phyloP scores from a whole-genome alignment of 306 rosid species.

The Cyclanthera cordifolia region DNA sequence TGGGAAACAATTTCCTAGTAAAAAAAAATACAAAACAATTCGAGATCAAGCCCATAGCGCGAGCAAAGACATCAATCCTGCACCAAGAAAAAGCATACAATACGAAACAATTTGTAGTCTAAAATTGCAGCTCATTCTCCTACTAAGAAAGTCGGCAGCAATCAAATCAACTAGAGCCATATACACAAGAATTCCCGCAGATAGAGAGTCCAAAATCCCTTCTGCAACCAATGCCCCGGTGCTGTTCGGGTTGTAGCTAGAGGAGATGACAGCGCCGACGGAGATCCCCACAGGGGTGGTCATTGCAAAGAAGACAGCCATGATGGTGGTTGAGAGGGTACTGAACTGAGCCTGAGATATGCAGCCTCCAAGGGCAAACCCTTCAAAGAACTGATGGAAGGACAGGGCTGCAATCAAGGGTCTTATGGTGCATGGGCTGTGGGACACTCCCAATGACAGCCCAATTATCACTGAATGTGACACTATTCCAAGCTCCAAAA shows the following conservation, averaged over 20 bases:
- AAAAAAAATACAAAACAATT: too few relatives aligned
- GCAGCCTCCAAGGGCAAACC: slow-evolving; percentile 96
- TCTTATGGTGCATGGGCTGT: slow-evolving; percentile 79
- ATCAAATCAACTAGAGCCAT: slow-evolving; percentile 92
- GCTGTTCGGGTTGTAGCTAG: slow-evolving; percentile 53
- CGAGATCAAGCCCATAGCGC: slow-evolving; percentile 72
- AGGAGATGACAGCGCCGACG: slow-evolving; percentile 50
- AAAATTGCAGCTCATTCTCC: slow-evolving; percentile 93
- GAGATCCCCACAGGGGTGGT: slow-evolving; percentile 72
- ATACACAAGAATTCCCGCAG: slow-evolving; percentile 77
- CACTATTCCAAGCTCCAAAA: slow-evolving; percentile 88
- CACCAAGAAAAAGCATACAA: slow-evolving; percentile 80
- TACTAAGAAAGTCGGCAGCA: slow-evolving; percentile 92
- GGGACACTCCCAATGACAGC: slow-evolving; percentile 75
- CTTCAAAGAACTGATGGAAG: slow-evolving; percentile 94
- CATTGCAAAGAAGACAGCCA: slow-evolving; percentile 78
- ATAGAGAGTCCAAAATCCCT: slow-evolving; percentile 69
- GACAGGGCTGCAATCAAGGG: slow-evolving; percentile 81
- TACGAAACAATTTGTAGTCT: slow-evolving; percentile 71
- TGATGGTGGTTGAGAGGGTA: slow-evolving; percentile 40
- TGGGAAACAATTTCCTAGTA: too few relatives aligned
- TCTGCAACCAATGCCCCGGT: slow-evolving; percentile 56
- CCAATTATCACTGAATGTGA: slow-evolving; percentile 95
- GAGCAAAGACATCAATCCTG: slow-evolving; percentile 77
- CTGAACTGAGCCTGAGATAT: slow-evolving; percentile 88